Evolutionary conservation across 2,329 filamentous ascomycete species (phyloP), one percentile per base, ranked within the genome.

Genomic region (Grosmannia huntii): DNA sequence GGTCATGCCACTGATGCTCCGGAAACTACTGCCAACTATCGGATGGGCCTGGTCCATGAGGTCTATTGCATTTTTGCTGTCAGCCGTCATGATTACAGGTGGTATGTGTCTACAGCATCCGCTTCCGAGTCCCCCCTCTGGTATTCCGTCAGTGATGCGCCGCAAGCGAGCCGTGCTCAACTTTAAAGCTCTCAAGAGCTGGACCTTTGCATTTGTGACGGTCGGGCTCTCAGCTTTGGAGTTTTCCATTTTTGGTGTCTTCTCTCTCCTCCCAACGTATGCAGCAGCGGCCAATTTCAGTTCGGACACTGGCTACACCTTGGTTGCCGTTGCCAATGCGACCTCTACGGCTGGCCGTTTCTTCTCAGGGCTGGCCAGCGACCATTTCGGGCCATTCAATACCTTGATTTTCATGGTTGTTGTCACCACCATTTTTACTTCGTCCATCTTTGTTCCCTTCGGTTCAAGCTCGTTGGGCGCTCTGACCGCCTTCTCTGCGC

Each of bases 221-320:
- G 63, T 70, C 5, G 70, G 70, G 0, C 68, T 77, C 10, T 76
- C 78, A 59, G 67, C 71, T 1, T 71, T 78, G 23, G 76, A 79
- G 53, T 74, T 78, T 54, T 73, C 74, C 44, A 70, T 78, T 16
- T 78, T 78, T 49, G 75, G 74, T 14, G 70, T 73, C n/a, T 70
- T 73, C 0, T 68, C 78, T 9, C 50, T 53, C 7, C 64, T 78
- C 1, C 76, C 76, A 0, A 76, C 74, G 0, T 77, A 77, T 60
- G 72, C 72, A 1, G 72, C 70, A 0, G 64, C 61, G 2, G 65
- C 65, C 3, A 63, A 66, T 44, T 71, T 76, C 38, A 64, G 69
- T 6, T 58, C 66, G 1, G 66, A 75, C 28, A 68, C 69, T 0
- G 73, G 75, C 4, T 76, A 73, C 58, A 73, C 73, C 16, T 68